Evolutionary conservation across 2,329 filamentous ascomycete species (phyloP).

Genomic region (Colletotrichum sp.): DNA sequence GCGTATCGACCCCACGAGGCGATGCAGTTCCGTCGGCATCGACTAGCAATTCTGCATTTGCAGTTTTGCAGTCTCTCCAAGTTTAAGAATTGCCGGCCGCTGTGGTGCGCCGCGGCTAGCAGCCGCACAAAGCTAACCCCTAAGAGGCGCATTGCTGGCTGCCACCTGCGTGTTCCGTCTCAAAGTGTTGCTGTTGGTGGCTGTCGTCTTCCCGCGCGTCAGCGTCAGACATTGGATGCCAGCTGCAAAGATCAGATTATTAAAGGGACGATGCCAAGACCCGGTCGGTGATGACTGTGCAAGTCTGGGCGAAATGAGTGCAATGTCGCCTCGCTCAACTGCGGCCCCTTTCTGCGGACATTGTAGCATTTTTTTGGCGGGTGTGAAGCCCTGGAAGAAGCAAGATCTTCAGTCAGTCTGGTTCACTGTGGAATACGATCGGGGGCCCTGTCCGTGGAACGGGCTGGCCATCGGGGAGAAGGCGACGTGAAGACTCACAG

Average conservation of each 20-base stretch:
- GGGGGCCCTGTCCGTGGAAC: slow-evolving; percentile 5
- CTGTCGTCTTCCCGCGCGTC: background rate
- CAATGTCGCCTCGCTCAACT: slow-evolving; percentile 8
- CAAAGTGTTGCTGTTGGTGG: background rate
- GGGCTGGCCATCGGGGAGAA: slow-evolving; percentile 8
- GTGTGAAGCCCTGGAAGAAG: background rate
- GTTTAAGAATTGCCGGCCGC: background rate
- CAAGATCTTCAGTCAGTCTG: background rate
- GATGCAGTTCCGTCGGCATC: background rate
- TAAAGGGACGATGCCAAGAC: slow-evolving; percentile 11
- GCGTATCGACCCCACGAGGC: background rate
- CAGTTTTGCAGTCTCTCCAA: background rate
- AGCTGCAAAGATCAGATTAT: background rate
- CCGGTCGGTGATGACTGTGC: background rate
- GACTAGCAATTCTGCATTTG: background rate
- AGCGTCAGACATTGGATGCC: slow-evolving; percentile 6
- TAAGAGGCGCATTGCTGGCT: background rate
- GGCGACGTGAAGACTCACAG: background rate
- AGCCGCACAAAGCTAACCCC: background rate
- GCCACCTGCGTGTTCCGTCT: background rate
- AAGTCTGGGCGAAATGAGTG: slow-evolving; percentile 12
- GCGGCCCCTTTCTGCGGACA: background rate
- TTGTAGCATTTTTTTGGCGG: background rate
- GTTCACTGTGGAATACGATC: background rate
- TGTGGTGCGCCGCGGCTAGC: background rate